phyloP scores from a whole-genome alignment of 495 filamentous ascomycete species.

The Daldinia caldariorum region DNA sequence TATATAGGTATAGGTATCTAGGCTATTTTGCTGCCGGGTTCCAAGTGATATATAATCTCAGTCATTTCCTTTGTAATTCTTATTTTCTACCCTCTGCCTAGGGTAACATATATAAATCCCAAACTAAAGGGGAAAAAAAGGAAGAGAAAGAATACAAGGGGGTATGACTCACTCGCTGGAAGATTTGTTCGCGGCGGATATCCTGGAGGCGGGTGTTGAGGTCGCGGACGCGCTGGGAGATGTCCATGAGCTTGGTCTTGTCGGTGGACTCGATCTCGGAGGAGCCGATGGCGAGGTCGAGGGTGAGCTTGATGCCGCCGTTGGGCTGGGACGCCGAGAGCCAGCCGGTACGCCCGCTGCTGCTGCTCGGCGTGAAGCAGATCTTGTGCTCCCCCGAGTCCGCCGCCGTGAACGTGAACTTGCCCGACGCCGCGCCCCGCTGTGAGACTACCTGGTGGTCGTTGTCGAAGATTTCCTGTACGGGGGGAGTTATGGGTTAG shows the following conservation, averaged over 20 bases:
- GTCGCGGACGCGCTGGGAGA: conserved; percentile 89
- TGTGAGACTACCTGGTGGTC: conserved; percentile 95
- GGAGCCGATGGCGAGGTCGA: conserved; percentile 95
- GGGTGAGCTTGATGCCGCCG: conserved; percentile 81
- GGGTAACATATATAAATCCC: too few species aligned
- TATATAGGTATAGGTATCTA: neutral
- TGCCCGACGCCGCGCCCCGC: conserved; percentile 76
- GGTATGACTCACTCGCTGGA: conserved; percentile 79
- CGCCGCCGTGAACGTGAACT: conserved; percentile 95
- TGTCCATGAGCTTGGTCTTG: conserved; percentile 91
- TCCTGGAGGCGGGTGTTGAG: conserved; percentile 88
- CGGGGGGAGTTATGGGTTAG: neutral
- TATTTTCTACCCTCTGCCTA: too few species aligned
- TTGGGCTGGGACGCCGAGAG: conserved; percentile 68
- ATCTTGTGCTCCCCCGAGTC: conserved; percentile 94
- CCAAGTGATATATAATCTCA: neutral
- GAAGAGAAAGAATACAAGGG: conserved; percentile 10
- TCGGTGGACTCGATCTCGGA: conserved; percentile 93
- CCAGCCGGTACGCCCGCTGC: conserved; percentile 70
- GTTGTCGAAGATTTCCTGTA: conserved; percentile 92
- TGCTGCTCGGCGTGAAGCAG: conserved; percentile 86
- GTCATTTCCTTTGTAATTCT: too few species aligned
- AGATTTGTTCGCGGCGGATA: conserved; percentile 92
- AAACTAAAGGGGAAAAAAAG: too few species aligned
- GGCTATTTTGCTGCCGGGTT: neutral